A percentile compares a stretch with the other conserved stretches of the same genome.
These are phyloP conservation scores for Suillus occidentalis DNA, from an alignment of 768 basidiomycete genomes.

Conservation along the genomic window DNA sequence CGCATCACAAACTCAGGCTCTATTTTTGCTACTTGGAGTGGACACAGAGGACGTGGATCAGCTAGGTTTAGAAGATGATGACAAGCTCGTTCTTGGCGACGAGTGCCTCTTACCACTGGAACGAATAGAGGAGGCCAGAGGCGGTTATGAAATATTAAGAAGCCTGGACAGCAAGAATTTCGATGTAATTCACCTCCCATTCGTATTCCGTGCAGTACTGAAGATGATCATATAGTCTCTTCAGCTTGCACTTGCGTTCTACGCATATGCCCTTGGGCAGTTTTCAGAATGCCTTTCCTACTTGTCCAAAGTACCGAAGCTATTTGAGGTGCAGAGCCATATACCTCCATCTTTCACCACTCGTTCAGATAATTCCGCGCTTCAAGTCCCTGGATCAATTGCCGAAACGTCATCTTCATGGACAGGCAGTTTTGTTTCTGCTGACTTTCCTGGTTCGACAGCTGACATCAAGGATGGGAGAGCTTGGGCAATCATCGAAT, in stretches of 20 bases:
- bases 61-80: conserved; percentile 45
- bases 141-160: conserved; percentile 55
- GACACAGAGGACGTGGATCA: conserved; percentile 55
- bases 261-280: conserved; percentile 73
- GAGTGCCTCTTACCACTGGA: conserved; percentile 62
- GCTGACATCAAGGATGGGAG: conserved; percentile 67
- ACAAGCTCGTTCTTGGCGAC: conserved; percentile 36
- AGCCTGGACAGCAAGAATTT: conserved; percentile 48
- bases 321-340: conserved; percentile 54
- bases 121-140: conserved; percentile 54
- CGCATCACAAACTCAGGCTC: conserved; percentile 63
- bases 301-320: conserved; percentile 53
- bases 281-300: conserved; percentile 63
- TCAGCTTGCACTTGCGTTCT: conserved; percentile 70
- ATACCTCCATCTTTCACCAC: conserved; percentile 46
- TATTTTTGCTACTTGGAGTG: conserved; percentile 56
- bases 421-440: conserved; percentile 49
- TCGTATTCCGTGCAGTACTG: neutral
- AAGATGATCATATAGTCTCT: conserved; percentile 49
- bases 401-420: conserved; percentile 46
- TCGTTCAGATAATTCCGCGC: conserved; percentile 38
- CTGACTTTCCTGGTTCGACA: conserved; percentile 38
- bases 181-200: conserved; percentile 52
- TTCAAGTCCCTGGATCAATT: conserved; percentile 37
- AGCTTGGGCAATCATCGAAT: conserved; percentile 72